phyloP scores from a whole-genome alignment of 2,329 filamentous ascomycete genomes.

The Scopulariopsis brevicaulis region DNA sequence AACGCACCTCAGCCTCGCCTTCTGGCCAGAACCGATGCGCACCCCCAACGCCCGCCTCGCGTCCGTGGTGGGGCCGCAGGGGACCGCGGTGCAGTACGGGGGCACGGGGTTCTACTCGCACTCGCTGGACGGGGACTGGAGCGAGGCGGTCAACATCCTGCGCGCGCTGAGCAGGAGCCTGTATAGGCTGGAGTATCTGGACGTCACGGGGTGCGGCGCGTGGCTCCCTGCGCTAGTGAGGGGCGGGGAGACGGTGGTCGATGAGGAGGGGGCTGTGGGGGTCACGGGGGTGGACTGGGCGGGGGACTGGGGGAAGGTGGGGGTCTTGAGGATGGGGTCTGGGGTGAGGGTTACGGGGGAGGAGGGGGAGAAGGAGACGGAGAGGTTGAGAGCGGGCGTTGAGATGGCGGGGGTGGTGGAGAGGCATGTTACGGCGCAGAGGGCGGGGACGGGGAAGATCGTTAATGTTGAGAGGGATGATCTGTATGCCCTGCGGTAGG shows the following conservation, averaged over 20 bases:
- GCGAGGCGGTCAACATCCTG: conserved; percentile 44
- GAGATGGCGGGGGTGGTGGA: conserved; percentile 30
- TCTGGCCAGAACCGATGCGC: conserved; percentile 50
- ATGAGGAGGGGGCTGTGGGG: conserved; percentile 13
- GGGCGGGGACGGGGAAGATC: conserved; percentile 35
- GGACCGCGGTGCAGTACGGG: conserved; percentile 34
- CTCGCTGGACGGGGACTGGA: conserved; percentile 45
- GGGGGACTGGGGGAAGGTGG: conserved; percentile 40
- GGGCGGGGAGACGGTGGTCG: conserved; percentile 23
- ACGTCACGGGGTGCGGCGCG: conserved; percentile 45
- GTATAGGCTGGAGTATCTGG: conserved; percentile 49
- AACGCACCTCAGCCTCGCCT: conserved; percentile 50
- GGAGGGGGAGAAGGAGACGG: conserved; percentile 18
- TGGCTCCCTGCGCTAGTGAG: conserved; percentile 40
- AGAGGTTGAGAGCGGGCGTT: conserved; percentile 21
- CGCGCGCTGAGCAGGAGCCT: conserved; percentile 40
- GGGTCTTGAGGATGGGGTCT: conserved; percentile 28
- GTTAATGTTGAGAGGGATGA: conserved; percentile 35
- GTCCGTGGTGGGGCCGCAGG: conserved; percentile 31
- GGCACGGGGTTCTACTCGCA: conserved; percentile 48
- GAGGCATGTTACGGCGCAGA: conserved; percentile 30
- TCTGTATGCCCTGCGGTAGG: neutral
- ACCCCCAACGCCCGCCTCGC: conserved; percentile 40
- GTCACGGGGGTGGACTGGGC: conserved; percentile 34
- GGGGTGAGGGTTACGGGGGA: conserved; percentile 28